Base-by-base conservation (phyloP, 768 basidiomycete species). In the Termitomyces sp. region DNA sequence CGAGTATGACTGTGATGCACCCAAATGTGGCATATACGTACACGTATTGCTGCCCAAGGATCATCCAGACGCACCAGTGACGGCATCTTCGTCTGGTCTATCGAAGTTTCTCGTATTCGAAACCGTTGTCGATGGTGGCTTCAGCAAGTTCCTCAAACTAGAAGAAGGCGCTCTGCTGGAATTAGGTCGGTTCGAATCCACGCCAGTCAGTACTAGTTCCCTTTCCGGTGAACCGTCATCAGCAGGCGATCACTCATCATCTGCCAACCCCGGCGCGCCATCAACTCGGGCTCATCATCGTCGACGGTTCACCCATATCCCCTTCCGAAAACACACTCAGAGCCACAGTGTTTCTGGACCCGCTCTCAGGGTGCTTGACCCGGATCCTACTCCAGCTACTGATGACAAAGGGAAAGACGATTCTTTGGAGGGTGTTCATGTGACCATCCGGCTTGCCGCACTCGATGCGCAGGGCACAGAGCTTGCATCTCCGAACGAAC, bases 1-100 rank as follows among this genome's bases (percentile, higher is more conserved):
- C 71, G 88, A 91, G 69, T 98, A 90, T 71, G 95, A 98, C 68
- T 92, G 91, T 62, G 92, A 94, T 58, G 86, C 93, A 0, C 88
- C 94, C 8, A 89, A 87, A 64, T 93, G 93, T 66, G 83, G 81
- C 22, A 85, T 97, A 58, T 85, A 86, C 37, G 82, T 97, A 20
- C 82, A 91, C 61, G 86, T 93, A 47, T 76, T 91, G 34, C 76
- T 93, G 0, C 81, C 87, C 5, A 81, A 86, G 27, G 77, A 81
- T 32, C 85, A 89, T 59, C 84, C 83, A 7, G 83, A 85, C 62
- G 79, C 81, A 1, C 74, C 74, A 0, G 59, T 70, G 6, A 68
- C 76, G 24, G 68, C 73, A 6, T 67, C 71, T 7, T 62, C 72
- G 40, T 66, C 72, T 37, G 61, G 69, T 9, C 70, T 81, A 1